Evolutionary conservation across 148 eudicot genomes (phyloP).

Genomic region (Nepenthes mirabilis): DNA sequence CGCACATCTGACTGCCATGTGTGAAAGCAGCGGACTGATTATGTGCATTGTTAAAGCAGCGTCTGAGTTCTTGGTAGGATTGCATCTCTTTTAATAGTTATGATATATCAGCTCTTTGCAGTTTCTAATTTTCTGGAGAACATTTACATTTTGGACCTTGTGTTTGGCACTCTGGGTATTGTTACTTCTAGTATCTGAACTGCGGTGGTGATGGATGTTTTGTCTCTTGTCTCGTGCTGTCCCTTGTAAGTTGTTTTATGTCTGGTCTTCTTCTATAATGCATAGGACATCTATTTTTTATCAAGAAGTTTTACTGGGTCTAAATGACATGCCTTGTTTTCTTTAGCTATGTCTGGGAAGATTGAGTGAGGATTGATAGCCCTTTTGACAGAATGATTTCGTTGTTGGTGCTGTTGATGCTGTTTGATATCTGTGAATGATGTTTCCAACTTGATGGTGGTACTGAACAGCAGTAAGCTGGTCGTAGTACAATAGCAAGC

Average conservation of each 20-base stretch:
- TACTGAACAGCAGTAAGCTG: constrained; percentile 4
- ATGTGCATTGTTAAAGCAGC: constrained; percentile 1
- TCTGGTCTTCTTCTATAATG: background rate
- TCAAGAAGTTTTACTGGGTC: background rate
- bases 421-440: constrained; percentile 18
- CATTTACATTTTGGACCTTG: too few relatives aligned
- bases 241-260: constrained; percentile 5
- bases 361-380: constrained; percentile 18
- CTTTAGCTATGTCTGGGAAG: constrained; percentile 42
- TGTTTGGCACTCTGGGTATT: too few relatives aligned
- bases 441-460: constrained; percentile 4
- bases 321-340: constrained; percentile 15
- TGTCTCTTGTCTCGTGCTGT: background rate
- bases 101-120: too few relatives aligned
- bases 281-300: constrained; percentile 4
- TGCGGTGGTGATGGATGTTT: too few relatives aligned
- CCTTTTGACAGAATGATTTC: constrained; percentile 17
- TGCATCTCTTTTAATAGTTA: background rate
- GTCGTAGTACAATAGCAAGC: constrained; percentile 3
- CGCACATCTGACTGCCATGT: background rate
- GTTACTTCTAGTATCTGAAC: too few relatives aligned
- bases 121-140: too few relatives aligned
- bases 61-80: constrained; percentile 12
- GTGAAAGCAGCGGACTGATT: background rate
- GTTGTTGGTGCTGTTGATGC: constrained; percentile 31